phyloP scores from a whole-genome alignment of 2,329 filamentous ascomycete genomes.

The Davidsoniella virescens region DNA sequence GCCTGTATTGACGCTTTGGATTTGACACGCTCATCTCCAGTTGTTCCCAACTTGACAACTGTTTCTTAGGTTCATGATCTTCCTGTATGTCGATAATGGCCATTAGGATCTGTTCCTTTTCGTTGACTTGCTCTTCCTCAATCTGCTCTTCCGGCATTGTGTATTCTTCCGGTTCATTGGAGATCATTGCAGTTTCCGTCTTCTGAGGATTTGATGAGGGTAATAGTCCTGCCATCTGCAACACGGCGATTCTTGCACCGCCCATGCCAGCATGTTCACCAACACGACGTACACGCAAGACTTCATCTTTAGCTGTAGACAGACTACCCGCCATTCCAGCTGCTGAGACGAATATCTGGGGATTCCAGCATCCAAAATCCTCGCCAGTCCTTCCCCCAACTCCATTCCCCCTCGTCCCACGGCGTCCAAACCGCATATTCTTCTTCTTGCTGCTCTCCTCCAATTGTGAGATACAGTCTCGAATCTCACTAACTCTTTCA shows the following conservation, averaged over 20 bases:
- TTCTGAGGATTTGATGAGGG: background rate
- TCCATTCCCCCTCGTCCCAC: background rate
- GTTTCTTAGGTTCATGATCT: too few relatives aligned
- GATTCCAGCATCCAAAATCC: constrained; percentile 16
- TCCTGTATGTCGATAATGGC: too few relatives aligned
- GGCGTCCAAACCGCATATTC: too few relatives aligned
- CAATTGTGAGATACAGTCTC: constrained; percentile 15
- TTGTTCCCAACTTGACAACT: too few relatives aligned
- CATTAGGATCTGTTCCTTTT: too few relatives aligned
- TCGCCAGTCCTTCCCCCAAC: background rate
- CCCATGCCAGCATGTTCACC: constrained; percentile 21
- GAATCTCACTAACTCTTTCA: constrained; percentile 18
- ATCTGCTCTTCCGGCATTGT: too few relatives aligned
- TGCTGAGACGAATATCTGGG: constrained; percentile 23
- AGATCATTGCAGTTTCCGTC: too few relatives aligned
- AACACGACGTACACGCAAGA: constrained; percentile 15
- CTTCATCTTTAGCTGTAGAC: constrained; percentile 14
- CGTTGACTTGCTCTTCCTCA: too few relatives aligned
- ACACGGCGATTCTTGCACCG: constrained; percentile 23
- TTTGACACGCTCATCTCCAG: too few relatives aligned
- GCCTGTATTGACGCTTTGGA: too few relatives aligned
- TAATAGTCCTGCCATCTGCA: constrained; percentile 26
- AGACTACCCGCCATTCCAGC: constrained; percentile 22
- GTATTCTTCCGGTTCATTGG: too few relatives aligned
- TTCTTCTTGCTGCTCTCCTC: constrained; percentile 17